These are phyloP conservation scores for Lentinula detonsa DNA, from an alignment of 768 basidiomycete species.

Conservation along the genomic window DNA sequence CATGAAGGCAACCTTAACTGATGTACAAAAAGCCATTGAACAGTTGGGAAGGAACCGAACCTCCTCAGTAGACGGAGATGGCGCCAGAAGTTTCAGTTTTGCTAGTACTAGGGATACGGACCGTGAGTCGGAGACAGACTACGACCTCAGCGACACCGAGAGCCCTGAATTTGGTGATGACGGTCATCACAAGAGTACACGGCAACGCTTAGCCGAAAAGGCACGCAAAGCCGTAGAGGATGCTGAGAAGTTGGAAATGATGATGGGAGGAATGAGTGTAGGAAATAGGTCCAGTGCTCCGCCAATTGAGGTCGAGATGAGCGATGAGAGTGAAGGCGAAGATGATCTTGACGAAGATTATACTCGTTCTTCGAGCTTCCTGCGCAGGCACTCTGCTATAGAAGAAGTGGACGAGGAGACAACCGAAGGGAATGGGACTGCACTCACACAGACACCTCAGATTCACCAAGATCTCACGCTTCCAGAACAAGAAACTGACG, in stretches of 20 bases:
- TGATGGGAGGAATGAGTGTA: slow-evolving; percentile 23
- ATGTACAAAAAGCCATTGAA: slow-evolving; percentile 87
- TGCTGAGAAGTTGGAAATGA: slow-evolving; percentile 40
- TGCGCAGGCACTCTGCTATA: slow-evolving; percentile 53
- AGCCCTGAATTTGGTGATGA: slow-evolving; percentile 37
- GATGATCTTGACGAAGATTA: slow-evolving; percentile 37
- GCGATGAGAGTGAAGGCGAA: slow-evolving; percentile 76
- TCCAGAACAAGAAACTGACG: slow-evolving; percentile 10
- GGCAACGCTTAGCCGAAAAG: slow-evolving; percentile 64
- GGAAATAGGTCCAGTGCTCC: slow-evolving; percentile 33
- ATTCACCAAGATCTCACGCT: slow-evolving; percentile 6
- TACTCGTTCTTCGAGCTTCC: slow-evolving; percentile 27
- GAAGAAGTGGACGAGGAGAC: slow-evolving; percentile 67
- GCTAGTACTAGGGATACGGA: slow-evolving; percentile 59
- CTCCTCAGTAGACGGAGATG: slow-evolving; percentile 38
- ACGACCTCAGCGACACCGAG: slow-evolving; percentile 39
- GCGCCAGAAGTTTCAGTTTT: slow-evolving; percentile 71
- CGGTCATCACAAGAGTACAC: slow-evolving; percentile 59
- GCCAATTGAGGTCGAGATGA: slow-evolving; percentile 70
- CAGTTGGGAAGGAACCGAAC: slow-evolving; percentile 56
- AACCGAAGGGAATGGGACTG: slow-evolving; percentile 12
- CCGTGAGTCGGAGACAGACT: slow-evolving; percentile 51
- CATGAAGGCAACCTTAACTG: slow-evolving; percentile 86
- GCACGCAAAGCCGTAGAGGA: slow-evolving; percentile 60
- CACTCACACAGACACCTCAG: background rate